A percentile compares a stretch with the other conserved stretches of the same genome.
phyloP scores from a whole-genome alignment of 805 yeast genomes.

The Lipomyces sp. region DNA sequence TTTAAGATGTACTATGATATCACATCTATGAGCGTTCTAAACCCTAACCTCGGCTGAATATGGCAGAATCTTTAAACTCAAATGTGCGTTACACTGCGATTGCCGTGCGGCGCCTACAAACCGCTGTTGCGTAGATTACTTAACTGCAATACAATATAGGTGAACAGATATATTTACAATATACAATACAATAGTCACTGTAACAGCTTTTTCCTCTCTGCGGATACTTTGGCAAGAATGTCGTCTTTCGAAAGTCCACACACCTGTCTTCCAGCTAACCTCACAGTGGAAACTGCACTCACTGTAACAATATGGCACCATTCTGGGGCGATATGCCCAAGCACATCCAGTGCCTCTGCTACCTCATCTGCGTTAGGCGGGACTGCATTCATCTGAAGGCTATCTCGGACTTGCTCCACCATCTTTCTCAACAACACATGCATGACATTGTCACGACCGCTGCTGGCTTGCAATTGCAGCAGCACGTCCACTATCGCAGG shows the following conservation, averaged over 20 bases:
- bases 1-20: no score
- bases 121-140: no score
- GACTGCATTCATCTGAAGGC: neutral
- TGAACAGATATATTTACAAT: neutral
- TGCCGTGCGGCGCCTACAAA: neutral
- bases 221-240: neutral
- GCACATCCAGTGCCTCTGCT: conserved; percentile 1
- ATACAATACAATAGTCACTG: neutral
- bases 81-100: neutral
- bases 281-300: neutral
- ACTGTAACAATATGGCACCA: conserved; percentile 5
- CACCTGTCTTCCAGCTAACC: neutral
- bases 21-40: no score
- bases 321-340: conserved; percentile 6
- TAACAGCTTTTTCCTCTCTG: neutral
- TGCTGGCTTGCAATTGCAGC: neutral
- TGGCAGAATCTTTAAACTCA: neutral
- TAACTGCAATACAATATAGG: neutral
- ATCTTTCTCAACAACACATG: neutral
- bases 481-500: conserved; percentile 10
- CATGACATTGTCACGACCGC: neutral
- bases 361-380: neutral
- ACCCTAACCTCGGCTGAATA: neutral
- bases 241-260: conserved; percentile 1
- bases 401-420: neutral